Percentiles rank a stretch among this genome's conserved stretches.
These are phyloP conservation scores for Breynia disticha DNA, from an alignment of 441 rosid species.

Conservation along the genomic window DNA sequence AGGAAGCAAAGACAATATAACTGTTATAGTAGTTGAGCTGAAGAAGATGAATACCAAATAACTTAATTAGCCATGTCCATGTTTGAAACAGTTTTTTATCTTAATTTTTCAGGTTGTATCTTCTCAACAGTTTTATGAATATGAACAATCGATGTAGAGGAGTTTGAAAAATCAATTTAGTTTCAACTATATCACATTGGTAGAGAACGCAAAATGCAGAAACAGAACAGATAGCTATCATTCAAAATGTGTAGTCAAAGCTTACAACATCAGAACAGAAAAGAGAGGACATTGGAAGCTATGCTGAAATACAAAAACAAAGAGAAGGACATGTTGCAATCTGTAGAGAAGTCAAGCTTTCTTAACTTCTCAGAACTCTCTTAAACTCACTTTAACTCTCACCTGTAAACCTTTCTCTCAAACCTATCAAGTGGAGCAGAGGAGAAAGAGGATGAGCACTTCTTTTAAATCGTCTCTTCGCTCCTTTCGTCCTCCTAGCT, in stretches of 20 bases:
- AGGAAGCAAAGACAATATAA: slow-evolving; percentile 59
- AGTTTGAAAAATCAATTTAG: too few relatives aligned
- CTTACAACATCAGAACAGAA: slow-evolving; percentile 25
- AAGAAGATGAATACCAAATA: too few relatives aligned
- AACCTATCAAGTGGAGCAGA: slow-evolving; percentile 27
- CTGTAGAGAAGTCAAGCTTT: slow-evolving; percentile 23
- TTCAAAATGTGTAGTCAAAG: slow-evolving; percentile 25
- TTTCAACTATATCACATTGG: too few relatives aligned
- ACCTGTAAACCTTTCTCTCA: slow-evolving; percentile 21
- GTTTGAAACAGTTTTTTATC: too few relatives aligned
- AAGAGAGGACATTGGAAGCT: slow-evolving; percentile 5
- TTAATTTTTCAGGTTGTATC: too few relatives aligned
- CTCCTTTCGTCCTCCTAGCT: slow-evolving; percentile 65
- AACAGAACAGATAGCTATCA: slow-evolving; percentile 9
- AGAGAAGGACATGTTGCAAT: slow-evolving; percentile 13
- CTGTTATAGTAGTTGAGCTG: slow-evolving; percentile 67
- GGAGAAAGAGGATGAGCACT: slow-evolving; percentile 99
- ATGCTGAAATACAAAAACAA: slow-evolving; percentile 16
- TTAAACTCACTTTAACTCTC: slow-evolving; percentile 10
- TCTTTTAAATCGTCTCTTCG: slow-evolving; percentile 43
- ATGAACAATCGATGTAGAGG: too few relatives aligned
- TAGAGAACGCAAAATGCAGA: slow-evolving; percentile 3
- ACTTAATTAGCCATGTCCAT: too few relatives aligned
- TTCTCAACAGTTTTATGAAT: too few relatives aligned
- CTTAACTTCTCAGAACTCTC: slow-evolving; percentile 19